Evolutionary conservation across 345 rosid species (phyloP).

Genomic region (Litchi chinensis): DNA sequence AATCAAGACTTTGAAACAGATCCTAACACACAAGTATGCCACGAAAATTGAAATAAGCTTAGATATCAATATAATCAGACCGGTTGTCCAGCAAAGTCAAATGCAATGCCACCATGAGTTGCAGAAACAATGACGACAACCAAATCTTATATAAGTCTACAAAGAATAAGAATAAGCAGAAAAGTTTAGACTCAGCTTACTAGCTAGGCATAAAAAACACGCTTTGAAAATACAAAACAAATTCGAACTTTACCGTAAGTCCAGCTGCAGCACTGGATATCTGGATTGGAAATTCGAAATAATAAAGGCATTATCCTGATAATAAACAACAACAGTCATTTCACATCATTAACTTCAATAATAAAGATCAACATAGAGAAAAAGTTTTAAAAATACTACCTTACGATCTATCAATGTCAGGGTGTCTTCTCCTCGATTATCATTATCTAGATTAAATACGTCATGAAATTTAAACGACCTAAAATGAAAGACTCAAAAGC

Average conservation of each 20-base stretch:
- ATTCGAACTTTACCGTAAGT: slow-evolving; percentile 39
- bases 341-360: background rate
- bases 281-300: slow-evolving; percentile 61
- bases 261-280: slow-evolving; percentile 61
- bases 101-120: slow-evolving; percentile 66
- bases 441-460: slow-evolving; percentile 58
- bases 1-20: slow-evolving; percentile 11
- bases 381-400: slow-evolving; percentile 28
- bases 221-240: background rate
- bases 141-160: slow-evolving; percentile 61
- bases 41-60: slow-evolving; percentile 1
- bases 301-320: slow-evolving; percentile 62
- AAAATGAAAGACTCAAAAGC: slow-evolving; percentile 12
- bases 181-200: background rate
- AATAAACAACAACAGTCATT: background rate
- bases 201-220: background rate
- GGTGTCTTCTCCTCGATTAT: slow-evolving; percentile 53
- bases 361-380: background rate
- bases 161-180: slow-evolving; percentile 10
- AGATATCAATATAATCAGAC: slow-evolving; percentile 31
- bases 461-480: slow-evolving; percentile 52
- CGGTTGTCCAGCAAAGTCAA: slow-evolving; percentile 67
- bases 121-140: slow-evolving; percentile 62
- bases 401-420: slow-evolving; percentile 57
- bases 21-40: background rate